Base-by-base conservation (phyloP, 176 grass and related monocot genomes). In the Saccharum spontaneum region DNA sequence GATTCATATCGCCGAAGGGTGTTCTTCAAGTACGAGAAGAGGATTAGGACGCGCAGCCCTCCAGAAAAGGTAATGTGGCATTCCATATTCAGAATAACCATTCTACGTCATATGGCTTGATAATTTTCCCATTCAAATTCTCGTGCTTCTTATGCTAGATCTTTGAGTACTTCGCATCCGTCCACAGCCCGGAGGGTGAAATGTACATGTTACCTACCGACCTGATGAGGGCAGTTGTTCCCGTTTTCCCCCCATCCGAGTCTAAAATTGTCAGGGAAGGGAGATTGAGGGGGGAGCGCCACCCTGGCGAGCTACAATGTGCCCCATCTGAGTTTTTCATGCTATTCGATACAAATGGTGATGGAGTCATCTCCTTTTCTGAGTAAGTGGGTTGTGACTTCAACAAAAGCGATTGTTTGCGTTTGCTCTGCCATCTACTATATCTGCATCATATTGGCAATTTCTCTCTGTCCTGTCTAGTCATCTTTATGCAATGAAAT, bases 11-110 rank as follows among this genome's bases (percentile, higher is more conserved):
- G 94, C 60, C 89, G 80, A 66, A 92, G 88, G 92, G 91, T 98
- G 30, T 98, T 98, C 66, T 98, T 98, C 72, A 98, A 98, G 71
- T 98, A 98, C 39, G 97, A 98, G 93, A 98, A 92, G 81, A 77
- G 93, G 88, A 92, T 95, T 44, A 90, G 97, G 75, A 86, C 90
- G 50, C 87, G 87, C 52, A 98, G 97, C 68, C 84, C 93, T 75
- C 97, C 93, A 18, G 97, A 98, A 84, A 98, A 95, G 97, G 97
- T 98, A 65, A 64, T 62, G 10, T 33, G n/a, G 0, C 68, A 33
- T 41, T 45, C 11, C 48, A 12, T 26, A 44, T 46, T 37, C 12
- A 34, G 34, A 36, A n/a, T 41, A 45, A 37, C 45, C 0, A 28
- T 22, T 77, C 38, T 16, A 71, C 22, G 12, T 5, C 17, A 3